Base-by-base conservation (phyloP, 768 basidiomycete species). In the Trametes sanguinea region DNA sequence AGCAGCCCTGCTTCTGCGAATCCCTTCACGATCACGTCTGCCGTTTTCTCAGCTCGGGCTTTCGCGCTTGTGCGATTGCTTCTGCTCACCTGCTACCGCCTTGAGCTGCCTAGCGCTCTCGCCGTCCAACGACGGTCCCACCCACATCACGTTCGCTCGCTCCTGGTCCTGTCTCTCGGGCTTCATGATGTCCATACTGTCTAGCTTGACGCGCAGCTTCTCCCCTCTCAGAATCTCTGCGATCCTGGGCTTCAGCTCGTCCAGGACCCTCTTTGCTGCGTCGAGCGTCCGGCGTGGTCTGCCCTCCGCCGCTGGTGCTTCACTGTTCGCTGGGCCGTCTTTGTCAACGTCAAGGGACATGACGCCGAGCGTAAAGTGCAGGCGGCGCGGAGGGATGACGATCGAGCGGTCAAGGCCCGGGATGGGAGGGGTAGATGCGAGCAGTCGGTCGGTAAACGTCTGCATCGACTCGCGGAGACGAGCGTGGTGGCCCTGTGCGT, bases 351-450 rank as follows among this genome's bases (percentile, higher is more conserved):
- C 71, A 37, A 91, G 83, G 0, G 81, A 74, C 86, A 92, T 88
- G 1, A 90, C 88, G 1, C 89, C 90, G 2, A 92, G 74, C 0
- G 90, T 92, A 59, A 92, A 73, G 71, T 92, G 90, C 45, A 91
- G 73, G n/a, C 89, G 72, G 9, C 81, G 77, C 0, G 80, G 73
- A 7, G 77, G 77, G 57, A 90, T 79, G 55, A 88, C 72, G 65
- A 92, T 83, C 2, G 81, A 78, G 8, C 67, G 68, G 72, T 92
- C 86, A 4, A 92, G 75, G 0, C 90, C 90, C 0, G 72, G 64
- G 27, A 79, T 76, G 6, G 74, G 62, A 0, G 77, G 76, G 4
- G 61, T 57, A 29, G 64, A 56, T 3, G 52, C 56, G 8, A 77
- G 73, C 46, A 77, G 69, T 17, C 71, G 67, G 29, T 62, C 47